phyloP scores from a whole-genome alignment of 805 yeast species.

The Suhomyces pyralidae region DNA sequence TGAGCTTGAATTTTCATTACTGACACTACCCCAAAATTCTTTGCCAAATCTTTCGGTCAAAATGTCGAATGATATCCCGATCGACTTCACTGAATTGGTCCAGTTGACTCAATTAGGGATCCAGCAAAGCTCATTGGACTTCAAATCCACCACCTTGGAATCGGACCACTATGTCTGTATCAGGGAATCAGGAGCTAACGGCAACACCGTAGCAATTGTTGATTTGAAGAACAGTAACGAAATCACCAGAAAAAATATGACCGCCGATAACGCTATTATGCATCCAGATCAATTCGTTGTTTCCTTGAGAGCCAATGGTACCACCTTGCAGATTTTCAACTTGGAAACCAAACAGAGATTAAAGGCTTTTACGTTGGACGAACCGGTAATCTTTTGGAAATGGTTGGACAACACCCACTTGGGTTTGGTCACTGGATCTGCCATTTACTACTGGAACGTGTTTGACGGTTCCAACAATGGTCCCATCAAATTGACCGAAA shows the following conservation, averaged over 20 bases:
- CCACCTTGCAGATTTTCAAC: slow-evolving; percentile 92
- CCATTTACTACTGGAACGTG: slow-evolving; percentile 78
- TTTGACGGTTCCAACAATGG: slow-evolving; percentile 74
- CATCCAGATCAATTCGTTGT: slow-evolving; percentile 87
- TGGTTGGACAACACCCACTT: slow-evolving; percentile 75
- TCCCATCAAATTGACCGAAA: slow-evolving; percentile 77
- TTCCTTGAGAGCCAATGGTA: slow-evolving; percentile 93
- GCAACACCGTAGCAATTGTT: slow-evolving; percentile 91
- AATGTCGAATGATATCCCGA: slow-evolving; percentile 67
- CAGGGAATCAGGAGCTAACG: slow-evolving; percentile 58
- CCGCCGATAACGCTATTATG: slow-evolving; percentile 97
- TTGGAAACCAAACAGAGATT: slow-evolving; percentile 82
- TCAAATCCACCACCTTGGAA: slow-evolving; percentile 91
- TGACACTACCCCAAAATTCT: neutral
- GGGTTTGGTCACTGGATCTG: slow-evolving; percentile 79
- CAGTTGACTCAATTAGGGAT: slow-evolving; percentile 86
- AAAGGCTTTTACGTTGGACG: slow-evolving; percentile 79
- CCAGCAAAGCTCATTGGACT: slow-evolving; percentile 79
- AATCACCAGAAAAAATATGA: slow-evolving; percentile 87
- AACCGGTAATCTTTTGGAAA: slow-evolving; percentile 92
- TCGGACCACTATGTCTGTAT: slow-evolving; percentile 87
- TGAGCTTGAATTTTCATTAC: neutral
- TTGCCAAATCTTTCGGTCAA: neutral
- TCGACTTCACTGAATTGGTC: slow-evolving; percentile 92
- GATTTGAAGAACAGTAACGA: slow-evolving; percentile 77